Percentiles rank a stretch among this genome's conserved stretches.
Conservation (phyloP, 768 basidiomycete genomes). For the Collybia sordida region DNA sequence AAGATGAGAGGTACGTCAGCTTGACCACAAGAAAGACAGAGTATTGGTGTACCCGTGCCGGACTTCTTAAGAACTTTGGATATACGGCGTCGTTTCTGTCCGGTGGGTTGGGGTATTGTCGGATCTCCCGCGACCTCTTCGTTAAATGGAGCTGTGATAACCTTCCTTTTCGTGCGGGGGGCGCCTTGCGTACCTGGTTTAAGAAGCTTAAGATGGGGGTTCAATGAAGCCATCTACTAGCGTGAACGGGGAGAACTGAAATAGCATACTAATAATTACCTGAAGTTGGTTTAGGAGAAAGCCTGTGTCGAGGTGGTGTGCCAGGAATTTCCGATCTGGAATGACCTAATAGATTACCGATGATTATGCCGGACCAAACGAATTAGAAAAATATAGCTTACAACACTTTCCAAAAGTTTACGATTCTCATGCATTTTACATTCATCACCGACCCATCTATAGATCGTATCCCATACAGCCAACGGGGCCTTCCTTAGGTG, state of each 20-base stretch:
- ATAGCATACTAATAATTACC: constrained; percentile 10
- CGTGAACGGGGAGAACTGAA: no score
- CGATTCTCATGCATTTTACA: constrained; percentile 51
- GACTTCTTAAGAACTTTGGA: background rate
- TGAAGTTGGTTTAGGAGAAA: constrained; percentile 59
- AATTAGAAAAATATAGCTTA: constrained; percentile 22
- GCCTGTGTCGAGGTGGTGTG: constrained; percentile 56
- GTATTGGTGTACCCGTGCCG: constrained; percentile 28
- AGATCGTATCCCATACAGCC: constrained; percentile 56
- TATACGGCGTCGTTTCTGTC: no score
- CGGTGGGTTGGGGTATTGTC: no score
- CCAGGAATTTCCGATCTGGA: constrained; percentile 50
- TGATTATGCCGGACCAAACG: background rate
- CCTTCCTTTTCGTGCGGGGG: constrained; percentile 31
- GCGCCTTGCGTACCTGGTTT: constrained; percentile 43
- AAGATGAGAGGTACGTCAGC: constrained; percentile 75
- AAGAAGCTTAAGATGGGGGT: constrained; percentile 52
- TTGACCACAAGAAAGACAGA: constrained; percentile 60
- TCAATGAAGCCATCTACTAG: constrained; percentile 33
- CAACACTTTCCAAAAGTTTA: constrained; percentile 43
- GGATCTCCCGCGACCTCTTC: no score
- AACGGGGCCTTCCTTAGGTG: constrained; percentile 47
- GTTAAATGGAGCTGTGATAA: constrained; percentile 27
- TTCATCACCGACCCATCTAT: constrained; percentile 60
- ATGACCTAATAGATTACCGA: constrained; percentile 29